Conservation (phyloP, 73 alveolate genomes). For the Blepharisma stoltei region DNA sequence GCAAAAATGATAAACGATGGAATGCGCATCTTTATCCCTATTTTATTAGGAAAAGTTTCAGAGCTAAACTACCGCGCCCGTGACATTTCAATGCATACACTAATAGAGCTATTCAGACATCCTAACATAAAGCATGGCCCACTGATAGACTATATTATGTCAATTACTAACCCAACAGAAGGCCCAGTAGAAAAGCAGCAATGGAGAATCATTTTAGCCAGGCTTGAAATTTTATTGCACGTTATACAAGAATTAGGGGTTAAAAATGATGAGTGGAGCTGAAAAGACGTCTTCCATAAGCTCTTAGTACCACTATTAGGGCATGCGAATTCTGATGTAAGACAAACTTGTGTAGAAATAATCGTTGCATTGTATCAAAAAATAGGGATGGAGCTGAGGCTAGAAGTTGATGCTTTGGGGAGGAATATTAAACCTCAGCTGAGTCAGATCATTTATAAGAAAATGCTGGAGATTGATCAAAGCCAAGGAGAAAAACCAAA, state of each 20-base stretch:
- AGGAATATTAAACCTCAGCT: conserved; percentile 67
- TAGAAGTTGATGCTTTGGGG: conserved; percentile 51
- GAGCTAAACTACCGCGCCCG: conserved; percentile 94
- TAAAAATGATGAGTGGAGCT: conserved; percentile 83
- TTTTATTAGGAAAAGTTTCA: conserved; percentile 80
- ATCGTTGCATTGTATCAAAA: conserved; percentile 77
- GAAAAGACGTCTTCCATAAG: conserved; percentile 76
- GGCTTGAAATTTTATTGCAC: conserved; percentile 85
- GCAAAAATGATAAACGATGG: conserved; percentile 79
- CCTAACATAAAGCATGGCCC: conserved; percentile 87
- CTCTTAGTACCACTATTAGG: conserved; percentile 84
- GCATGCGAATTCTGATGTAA: conserved; percentile 84
- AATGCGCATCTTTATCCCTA: conserved; percentile 79
- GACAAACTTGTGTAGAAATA: conserved; percentile 82
- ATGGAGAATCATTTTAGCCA: conserved; percentile 83
- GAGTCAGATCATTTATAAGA: conserved; percentile 37
- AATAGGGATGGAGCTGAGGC: conserved; percentile 78
- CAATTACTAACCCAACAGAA: conserved; percentile 83
- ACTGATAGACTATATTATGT: conserved; percentile 87
- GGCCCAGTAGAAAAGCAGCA: conserved; percentile 93
- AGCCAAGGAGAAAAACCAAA: background rate
- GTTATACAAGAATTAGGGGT: conserved; percentile 87
- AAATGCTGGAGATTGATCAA: conserved; percentile 32
- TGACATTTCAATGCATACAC: conserved; percentile 79
- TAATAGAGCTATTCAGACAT: conserved; percentile 83